Base-by-base conservation (phyloP, 495 filamentous ascomycete species). In the Neurospora sp. region DNA sequence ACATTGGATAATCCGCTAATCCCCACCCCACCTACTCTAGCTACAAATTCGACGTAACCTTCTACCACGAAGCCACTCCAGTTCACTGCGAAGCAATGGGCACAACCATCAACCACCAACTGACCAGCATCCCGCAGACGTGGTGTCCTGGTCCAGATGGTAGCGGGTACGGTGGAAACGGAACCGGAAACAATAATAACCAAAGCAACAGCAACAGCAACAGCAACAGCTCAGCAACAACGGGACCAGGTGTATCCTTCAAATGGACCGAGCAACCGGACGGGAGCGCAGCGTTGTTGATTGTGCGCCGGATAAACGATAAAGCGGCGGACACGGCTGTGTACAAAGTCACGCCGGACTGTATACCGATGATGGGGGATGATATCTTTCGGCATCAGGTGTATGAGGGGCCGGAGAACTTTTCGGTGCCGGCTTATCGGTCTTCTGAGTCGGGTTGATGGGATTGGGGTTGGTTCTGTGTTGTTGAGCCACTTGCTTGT, bases 321-420 rank as follows among this genome's bases (percentile, higher is more conserved):
- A 11, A 9, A 12, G 68, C 39, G 61, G 40, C 20, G 5, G 77
- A 78, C 59, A 69, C 76, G 59, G 75, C 70, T 6, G 53, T 75
- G 2, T 72, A 74, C 48, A 18, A 65, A 16, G 46, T 78, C 20
- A 20, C 59, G 2, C 31, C 16, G 31, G 37, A 41, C 5, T 71
- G 73, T 18, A 72, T 73, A 3, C 73, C 65, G 5, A 20, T 73
- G 0, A 41, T 75, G n/a, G 79, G 76, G 8, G 39, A 70, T 38
- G 73, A 71, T 8, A 20, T 70, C 27, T 71, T 78, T n/a, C 68
- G 12, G 31, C 74, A 71, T 12, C 72, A 82, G 72, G 73, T 79
- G 59, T 83, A 82, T 68, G n/a, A 39, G 4, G 82, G 82, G 1
- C 78, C 80, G 27, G 38, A 73, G 73, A 76, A 78, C 70, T 82